phyloP scores from a whole-genome alignment of 2,329 filamentous ascomycete genomes.

The Diaporthe destruens region DNA sequence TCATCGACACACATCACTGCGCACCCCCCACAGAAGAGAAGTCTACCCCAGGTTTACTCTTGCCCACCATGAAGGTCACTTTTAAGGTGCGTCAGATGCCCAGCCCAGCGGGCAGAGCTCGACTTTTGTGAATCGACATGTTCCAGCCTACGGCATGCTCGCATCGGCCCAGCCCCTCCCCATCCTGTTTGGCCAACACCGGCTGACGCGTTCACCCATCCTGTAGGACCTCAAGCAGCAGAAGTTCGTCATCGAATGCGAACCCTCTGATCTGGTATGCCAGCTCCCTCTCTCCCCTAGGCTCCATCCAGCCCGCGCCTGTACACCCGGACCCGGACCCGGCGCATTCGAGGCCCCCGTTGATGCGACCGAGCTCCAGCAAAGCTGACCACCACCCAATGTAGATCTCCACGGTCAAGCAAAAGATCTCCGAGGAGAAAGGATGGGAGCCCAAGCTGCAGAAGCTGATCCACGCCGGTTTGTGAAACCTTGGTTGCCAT shows the following conservation, averaged over 20 bases:
- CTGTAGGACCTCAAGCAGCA: conserved; percentile 95
- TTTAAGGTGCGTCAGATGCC: conserved; percentile 66
- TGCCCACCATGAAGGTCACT: conserved; percentile 75
- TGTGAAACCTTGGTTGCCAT: conserved; percentile 47
- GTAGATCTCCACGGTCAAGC: conserved; percentile 90
- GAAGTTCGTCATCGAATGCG: conserved; percentile 96
- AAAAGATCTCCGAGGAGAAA: conserved; percentile 91
- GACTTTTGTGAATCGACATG: neutral
- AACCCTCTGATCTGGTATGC: conserved; percentile 90
- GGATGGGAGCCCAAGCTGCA: conserved; percentile 91
- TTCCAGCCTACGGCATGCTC: neutral
- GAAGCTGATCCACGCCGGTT: conserved; percentile 99
- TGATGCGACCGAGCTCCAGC: conserved; percentile 36
- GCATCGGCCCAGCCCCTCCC: conserved; percentile 22
- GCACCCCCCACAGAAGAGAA: conserved; percentile 39
- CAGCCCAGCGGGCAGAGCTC: conserved; percentile 22
- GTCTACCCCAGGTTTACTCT: conserved; percentile 51
- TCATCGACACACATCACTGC: conserved; percentile 15
- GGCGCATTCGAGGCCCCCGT: conserved; percentile 33
- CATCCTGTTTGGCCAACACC: conserved; percentile 40
- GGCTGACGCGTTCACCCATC: conserved; percentile 36
- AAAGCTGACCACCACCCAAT: conserved; percentile 43
- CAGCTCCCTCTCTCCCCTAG: conserved; percentile 51
- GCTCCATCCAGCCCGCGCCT: conserved; percentile 31
- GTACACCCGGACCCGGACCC: conserved; percentile 19